phyloP scores from a whole-genome alignment of 495 filamentous ascomycete genomes.

The Margaritispora aquatica region DNA sequence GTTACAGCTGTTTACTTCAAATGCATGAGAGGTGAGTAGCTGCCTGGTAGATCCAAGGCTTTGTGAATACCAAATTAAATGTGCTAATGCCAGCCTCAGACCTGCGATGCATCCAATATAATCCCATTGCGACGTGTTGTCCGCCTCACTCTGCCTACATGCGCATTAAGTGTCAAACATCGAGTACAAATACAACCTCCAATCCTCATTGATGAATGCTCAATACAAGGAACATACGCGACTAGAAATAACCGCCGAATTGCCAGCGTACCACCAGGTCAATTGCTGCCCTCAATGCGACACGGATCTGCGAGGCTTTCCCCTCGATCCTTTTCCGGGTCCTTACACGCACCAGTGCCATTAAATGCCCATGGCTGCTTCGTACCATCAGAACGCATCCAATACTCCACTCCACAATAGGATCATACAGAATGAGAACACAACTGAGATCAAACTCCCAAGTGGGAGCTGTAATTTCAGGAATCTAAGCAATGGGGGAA shows the following conservation, averaged over 20 bases:
- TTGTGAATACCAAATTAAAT: not conserved
- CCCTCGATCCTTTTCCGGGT: conserved; percentile 6
- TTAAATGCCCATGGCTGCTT: conserved; percentile 40
- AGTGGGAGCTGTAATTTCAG: conserved; percentile 58
- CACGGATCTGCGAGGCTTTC: conserved; percentile 5
- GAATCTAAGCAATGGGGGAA: conserved; percentile 38
- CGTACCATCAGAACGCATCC: conserved; percentile 21
- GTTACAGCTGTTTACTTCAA: not conserved
- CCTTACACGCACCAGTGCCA: not conserved
- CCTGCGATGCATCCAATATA: conserved; percentile 18
- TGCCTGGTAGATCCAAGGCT: not conserved
- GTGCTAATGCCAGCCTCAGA: conserved; percentile 7
- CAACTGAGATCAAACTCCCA: conserved; percentile 33
- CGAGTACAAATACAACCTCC: not conserved
- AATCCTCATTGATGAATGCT: conserved; percentile 8
- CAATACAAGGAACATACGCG: not conserved
- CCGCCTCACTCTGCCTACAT: not conserved
- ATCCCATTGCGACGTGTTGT: conserved; percentile 20
- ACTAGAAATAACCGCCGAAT: conserved; percentile 15
- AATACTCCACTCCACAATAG: conserved; percentile 43
- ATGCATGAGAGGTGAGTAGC: not conserved
- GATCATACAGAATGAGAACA: conserved; percentile 35
- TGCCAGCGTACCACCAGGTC: conserved; percentile 7
- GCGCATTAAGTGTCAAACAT: conserved; percentile 2
- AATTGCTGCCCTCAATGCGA: conserved; percentile 18